These are phyloP conservation scores for Septoria linicola DNA, from an alignment of 2,329 filamentous ascomycete species.

Conservation along the genomic window DNA sequence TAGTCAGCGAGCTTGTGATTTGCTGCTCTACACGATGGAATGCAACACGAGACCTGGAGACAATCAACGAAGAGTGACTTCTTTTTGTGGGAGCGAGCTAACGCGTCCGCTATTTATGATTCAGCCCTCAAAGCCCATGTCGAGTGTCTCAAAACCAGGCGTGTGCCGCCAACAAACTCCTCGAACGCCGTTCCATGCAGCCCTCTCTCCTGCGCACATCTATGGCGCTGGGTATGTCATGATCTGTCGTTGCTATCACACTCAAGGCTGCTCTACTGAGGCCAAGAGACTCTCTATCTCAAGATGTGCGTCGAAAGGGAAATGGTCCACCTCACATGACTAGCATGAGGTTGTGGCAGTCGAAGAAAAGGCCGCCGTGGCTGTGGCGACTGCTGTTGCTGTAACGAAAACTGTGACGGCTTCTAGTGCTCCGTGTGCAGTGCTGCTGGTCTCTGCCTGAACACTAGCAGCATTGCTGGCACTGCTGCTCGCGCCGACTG, in stretches of 20 bases:
- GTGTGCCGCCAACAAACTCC: slow-evolving; percentile 6
- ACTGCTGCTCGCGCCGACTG: background rate
- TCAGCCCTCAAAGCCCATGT: no score
- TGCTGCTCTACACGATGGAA: background rate
- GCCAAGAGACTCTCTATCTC: slow-evolving; percentile 12
- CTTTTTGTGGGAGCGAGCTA: no score
- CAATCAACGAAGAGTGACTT: no score
- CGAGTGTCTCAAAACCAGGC: background rate
- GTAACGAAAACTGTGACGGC: slow-evolving; percentile 2
- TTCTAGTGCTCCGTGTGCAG: background rate
- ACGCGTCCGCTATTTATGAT: background rate
- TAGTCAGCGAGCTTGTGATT: background rate
- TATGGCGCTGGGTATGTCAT: slow-evolving; percentile 11
- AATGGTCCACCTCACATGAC: background rate
- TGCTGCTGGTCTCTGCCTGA: background rate
- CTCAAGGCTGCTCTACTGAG: slow-evolving; percentile 6
- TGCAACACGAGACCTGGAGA: background rate
- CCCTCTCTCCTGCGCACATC: background rate
- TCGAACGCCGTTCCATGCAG: background rate
- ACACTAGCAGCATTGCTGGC: background rate
- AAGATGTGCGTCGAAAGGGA: slow-evolving; percentile 10
- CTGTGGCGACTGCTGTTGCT: background rate
- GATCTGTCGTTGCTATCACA: slow-evolving; percentile 5
- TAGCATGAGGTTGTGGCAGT: slow-evolving; percentile 3
- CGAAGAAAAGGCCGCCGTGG: background rate